A percentile compares a stretch with the other conserved stretches of the same genome.
phyloP scores from a whole-genome alignment of 805 yeast species.

The Saccharomycopsis oosterbeekiorum region DNA sequence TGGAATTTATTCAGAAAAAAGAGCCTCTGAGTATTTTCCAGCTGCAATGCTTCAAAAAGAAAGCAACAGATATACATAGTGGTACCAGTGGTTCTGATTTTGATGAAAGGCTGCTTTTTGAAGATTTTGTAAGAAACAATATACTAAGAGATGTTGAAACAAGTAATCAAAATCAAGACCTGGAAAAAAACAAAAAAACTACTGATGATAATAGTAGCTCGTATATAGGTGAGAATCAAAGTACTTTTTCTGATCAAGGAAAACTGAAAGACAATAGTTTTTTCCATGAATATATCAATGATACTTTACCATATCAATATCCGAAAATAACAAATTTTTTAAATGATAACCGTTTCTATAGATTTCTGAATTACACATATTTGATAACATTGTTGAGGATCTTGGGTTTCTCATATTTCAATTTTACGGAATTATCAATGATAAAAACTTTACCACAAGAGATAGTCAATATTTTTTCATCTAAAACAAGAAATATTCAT shows the following conservation, averaged over 20 bases:
- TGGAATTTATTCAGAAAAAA: neutral
- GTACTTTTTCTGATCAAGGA: neutral
- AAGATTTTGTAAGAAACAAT: neutral
- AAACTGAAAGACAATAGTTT: neutral
- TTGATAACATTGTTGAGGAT: neutral
- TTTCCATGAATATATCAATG: neutral
- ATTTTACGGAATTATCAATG: neutral
- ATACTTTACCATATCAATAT: neutral
- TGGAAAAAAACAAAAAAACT: neutral
- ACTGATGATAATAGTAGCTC: neutral
- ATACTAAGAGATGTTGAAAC: neutral
- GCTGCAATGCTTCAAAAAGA: neutral
- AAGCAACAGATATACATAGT: neutral
- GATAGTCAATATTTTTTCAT: neutral
- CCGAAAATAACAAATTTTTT: neutral
- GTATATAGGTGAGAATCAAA: neutral
- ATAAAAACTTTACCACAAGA: neutral
- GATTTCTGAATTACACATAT: neutral
- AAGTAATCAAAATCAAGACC: neutral
- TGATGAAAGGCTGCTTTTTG: neutral
- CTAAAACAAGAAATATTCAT: neutral
- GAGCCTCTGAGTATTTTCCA: neutral
- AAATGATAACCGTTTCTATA: neutral
- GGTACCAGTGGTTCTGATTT: neutral
- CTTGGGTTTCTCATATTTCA: neutral